These are phyloP conservation scores for Colletotrichum plurivorum DNA, from an alignment of 2,329 filamentous ascomycete genomes.

Conservation along the genomic window DNA sequence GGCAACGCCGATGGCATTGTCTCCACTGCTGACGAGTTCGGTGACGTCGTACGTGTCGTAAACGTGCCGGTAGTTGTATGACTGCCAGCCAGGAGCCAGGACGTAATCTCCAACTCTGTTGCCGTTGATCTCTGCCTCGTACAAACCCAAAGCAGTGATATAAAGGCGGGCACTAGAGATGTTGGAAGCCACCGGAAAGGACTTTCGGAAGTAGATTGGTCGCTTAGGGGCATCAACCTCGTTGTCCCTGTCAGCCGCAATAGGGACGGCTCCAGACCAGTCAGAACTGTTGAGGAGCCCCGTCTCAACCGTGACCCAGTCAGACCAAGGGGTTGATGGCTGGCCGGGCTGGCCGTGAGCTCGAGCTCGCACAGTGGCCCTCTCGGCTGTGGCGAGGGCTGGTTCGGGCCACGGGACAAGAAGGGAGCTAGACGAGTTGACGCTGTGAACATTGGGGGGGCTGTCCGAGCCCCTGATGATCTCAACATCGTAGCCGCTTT, in stretches of 20 bases:
- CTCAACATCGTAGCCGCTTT: conserved; percentile 60
- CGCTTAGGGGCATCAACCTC: conserved; percentile 48
- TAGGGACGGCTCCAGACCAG: conserved; percentile 48
- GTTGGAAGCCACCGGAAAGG: conserved; percentile 41
- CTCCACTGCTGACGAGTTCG: conserved; percentile 51
- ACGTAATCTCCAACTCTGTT: conserved; percentile 54
- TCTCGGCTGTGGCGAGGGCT: conserved; percentile 49
- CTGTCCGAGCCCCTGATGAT: conserved; percentile 46
- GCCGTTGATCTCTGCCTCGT: conserved; percentile 64
- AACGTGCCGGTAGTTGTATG: conserved; percentile 63
- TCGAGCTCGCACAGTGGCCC: conserved; percentile 51
- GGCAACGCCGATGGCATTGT: conserved; percentile 55
- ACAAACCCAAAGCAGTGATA: conserved; percentile 62
- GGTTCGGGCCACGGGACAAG: conserved; percentile 60
- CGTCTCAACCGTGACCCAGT: conserved; percentile 52
- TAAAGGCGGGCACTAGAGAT: conserved; percentile 59
- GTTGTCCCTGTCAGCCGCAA: conserved; percentile 49
- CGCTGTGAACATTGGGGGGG: conserved; percentile 40
- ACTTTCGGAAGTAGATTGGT: conserved; percentile 41
- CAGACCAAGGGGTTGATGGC: conserved; percentile 48
- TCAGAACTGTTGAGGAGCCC: conserved; percentile 48
- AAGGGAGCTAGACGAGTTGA: conserved; percentile 55
- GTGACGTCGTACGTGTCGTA: conserved; percentile 70
- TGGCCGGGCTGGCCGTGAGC: conserved; percentile 47
- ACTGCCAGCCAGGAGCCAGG: conserved; percentile 67